Evolutionary conservation across 164 flowering plant species (phyloP), one percentile per base, ranked within the genome.

Genomic region (Sedum album): DNA sequence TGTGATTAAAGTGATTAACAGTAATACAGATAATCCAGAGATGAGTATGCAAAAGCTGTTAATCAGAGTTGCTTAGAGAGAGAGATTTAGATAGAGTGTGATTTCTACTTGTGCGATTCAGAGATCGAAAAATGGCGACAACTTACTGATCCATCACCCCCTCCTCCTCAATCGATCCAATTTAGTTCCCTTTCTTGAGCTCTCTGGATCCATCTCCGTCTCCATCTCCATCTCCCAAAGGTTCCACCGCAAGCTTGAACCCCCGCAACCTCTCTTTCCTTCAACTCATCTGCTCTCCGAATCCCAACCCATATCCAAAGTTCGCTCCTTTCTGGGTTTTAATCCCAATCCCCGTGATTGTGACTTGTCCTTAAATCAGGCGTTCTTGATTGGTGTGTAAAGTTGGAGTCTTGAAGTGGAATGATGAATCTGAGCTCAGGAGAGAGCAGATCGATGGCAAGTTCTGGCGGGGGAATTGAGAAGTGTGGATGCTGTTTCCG

Each of bases 401-500:
- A 53, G 1, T 55, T 57, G 0, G 15, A 23, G 31, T 30, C 8
- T 57, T 57, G 62, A 28, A 20, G 21, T 57, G 62, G 62, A 28
- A 14, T 28, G 62, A 30, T 57, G 31, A 30, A 57, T 57, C n/a
- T 57, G 62, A 57, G 62, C 62, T 57, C 33, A 3, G 62, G 62
- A 11, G 62, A 20, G 18, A 57, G 31, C 62, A 57, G 62, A 57
- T 57, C 35, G 62, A 57, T 57, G 62, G 31, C 62, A 20, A 57
- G 20, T 28, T 28, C 62, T 26, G 26, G 61, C 13, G 61, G 61
- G 62, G 62, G 62, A 57, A 28, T 14, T 28, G 62, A 57, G 62
- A 57, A 30, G 33, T 28, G 62, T 57, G 13, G 86, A 80, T 38
- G 81, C 35, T 7, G 85, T 76, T 39, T 42, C 83, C 31, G 90